Evolutionary conservation across 2,329 filamentous ascomycete species (phyloP).

Genomic region (Botrytis pseudocinerea): DNA sequence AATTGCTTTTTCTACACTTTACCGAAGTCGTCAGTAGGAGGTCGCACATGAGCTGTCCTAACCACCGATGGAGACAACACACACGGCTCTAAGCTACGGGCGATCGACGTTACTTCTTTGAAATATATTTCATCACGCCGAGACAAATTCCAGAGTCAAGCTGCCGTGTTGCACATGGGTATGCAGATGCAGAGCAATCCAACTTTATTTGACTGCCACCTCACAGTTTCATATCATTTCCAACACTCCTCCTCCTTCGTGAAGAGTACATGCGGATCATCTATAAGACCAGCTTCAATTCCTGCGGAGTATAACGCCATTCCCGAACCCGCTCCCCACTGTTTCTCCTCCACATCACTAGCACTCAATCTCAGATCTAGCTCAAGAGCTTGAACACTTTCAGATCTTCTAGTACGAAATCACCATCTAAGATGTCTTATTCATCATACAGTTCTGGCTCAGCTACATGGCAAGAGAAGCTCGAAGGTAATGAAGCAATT

Average conservation of each 20-base stretch:
- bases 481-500: conserved; percentile 41
- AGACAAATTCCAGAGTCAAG: conserved; percentile 39
- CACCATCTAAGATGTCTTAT: conserved; percentile 37
- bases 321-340: conserved; percentile 35
- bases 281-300: conserved; percentile 40
- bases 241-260: conserved; percentile 24
- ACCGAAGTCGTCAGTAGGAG: conserved; percentile 32
- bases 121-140: conserved; percentile 38
- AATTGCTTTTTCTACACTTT: conserved; percentile 34
- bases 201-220: conserved; percentile 38
- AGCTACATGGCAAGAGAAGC: conserved; percentile 43
- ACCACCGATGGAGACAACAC: conserved; percentile 40
- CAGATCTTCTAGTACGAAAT: conserved; percentile 22
- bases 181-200: conserved; percentile 38
- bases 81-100: conserved; percentile 37
- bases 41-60: conserved; percentile 40
- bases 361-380: conserved; percentile 29
- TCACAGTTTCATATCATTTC: conserved; percentile 35
- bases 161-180: conserved; percentile 40
- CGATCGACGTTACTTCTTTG: conserved; percentile 42
- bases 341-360: conserved; percentile 34
- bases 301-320: conserved; percentile 41
- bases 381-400: conserved; percentile 23
- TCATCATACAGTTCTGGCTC: conserved; percentile 34
- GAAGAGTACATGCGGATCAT: conserved; percentile 27